Conservation (phyloP, 2,329 filamentous ascomycete genomes). For the Curvularia spicifera region DNA sequence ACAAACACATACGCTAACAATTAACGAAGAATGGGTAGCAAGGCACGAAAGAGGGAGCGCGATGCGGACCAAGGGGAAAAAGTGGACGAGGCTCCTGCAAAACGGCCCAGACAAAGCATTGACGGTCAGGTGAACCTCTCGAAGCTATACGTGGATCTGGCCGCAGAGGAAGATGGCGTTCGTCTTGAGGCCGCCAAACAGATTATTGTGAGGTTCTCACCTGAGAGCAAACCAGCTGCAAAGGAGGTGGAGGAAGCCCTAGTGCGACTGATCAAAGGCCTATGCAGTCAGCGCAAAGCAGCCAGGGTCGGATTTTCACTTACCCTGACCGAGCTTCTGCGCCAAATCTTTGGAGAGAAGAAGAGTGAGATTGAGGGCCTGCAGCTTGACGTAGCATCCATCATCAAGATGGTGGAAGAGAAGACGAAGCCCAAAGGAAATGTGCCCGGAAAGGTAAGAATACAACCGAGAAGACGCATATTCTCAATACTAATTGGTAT, state of each 20-base stretch:
- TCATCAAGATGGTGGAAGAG: conserved; percentile 60
- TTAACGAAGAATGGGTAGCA: conserved; percentile 31
- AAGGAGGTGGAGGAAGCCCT: conserved; percentile 51
- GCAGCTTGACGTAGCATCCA: conserved; percentile 48
- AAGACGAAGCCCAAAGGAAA: conserved; percentile 60
- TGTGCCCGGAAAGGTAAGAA: conserved; percentile 60
- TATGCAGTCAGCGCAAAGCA: conserved; percentile 88
- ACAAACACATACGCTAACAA: conserved; percentile 3
- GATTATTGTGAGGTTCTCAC: conserved; percentile 52
- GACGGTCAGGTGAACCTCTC: conserved; percentile 53
- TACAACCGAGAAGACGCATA: not conserved
- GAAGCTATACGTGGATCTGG: conserved; percentile 55
- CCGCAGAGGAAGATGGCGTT: conserved; percentile 54
- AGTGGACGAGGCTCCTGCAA: conserved; percentile 32
- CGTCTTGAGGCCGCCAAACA: conserved; percentile 55
- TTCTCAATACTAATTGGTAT: conserved; percentile 42
- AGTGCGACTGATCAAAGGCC: conserved; percentile 74
- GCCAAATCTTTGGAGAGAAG: conserved; percentile 67
- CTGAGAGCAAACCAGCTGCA: conserved; percentile 46
- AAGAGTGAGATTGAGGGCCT: conserved; percentile 41
- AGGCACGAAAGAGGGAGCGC: conserved; percentile 38
- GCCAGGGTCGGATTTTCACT: conserved; percentile 88
- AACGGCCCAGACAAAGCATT: conserved; percentile 47
- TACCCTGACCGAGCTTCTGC: conserved; percentile 80
- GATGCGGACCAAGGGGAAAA: conserved; percentile 27